These are phyloP conservation scores for Murraya paniculata DNA, from an alignment of 345 rosid genomes.

Conservation along the genomic window DNA sequence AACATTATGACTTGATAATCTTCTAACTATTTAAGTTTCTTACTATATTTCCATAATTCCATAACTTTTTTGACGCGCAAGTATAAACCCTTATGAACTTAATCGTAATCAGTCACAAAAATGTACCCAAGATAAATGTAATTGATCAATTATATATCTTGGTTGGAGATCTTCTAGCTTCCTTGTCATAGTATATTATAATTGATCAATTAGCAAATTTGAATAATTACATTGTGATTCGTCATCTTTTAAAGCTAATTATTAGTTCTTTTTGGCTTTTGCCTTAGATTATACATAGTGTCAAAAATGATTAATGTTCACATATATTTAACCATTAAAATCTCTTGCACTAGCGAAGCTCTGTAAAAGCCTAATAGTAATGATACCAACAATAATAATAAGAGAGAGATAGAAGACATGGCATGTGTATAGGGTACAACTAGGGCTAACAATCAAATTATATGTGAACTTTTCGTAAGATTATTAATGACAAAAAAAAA, in stretches of 20 bases:
- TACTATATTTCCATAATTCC: not conserved
- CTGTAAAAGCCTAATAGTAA: slow-evolving; percentile 33
- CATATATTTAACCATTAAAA: slow-evolving; percentile 11
- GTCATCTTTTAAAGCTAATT: slow-evolving; percentile 35
- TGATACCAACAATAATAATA: slow-evolving; percentile 25
- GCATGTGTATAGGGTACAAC: slow-evolving; percentile 36
- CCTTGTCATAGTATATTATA: slow-evolving; percentile 26
- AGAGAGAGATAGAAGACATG: slow-evolving; percentile 22
- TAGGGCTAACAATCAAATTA: slow-evolving; percentile 10
- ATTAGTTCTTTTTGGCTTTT: slow-evolving; percentile 41
- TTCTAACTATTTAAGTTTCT: not conserved
- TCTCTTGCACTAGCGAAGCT: slow-evolving; percentile 22
- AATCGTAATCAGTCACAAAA: not conserved
- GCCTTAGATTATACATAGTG: not conserved
- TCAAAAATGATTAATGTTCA: slow-evolving; percentile 19
- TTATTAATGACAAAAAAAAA: slow-evolving; percentile 4
- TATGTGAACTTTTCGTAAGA: slow-evolving; percentile 15
- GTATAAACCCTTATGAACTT: not conserved
- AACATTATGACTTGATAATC: not conserved
- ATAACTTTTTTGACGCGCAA: not conserved
- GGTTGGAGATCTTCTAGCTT: slow-evolving; percentile 15
- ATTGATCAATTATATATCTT: not conserved
- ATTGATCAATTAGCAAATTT: slow-evolving; percentile 35
- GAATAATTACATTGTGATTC: slow-evolving; percentile 19
- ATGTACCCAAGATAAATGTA: not conserved